Conservation (phyloP, 208 protist genomes). For the Tritrichomonas foetus region DNA sequence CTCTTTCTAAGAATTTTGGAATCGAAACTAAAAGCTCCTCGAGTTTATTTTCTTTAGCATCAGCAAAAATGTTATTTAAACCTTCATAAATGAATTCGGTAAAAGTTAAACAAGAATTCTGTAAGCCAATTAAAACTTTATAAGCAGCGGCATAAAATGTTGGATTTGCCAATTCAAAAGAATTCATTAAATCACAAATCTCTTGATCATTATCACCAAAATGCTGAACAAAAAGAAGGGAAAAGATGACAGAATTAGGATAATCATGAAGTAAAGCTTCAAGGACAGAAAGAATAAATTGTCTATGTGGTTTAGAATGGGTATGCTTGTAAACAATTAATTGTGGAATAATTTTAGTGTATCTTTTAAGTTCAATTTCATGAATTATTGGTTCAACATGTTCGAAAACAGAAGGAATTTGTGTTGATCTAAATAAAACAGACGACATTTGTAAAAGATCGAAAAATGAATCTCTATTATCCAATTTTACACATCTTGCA, state of each 20-base stretch:
- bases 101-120: not conserved
- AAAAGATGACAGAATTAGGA: slow-evolving; percentile 8
- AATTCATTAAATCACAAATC: not conserved
- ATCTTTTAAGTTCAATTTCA: not conserved
- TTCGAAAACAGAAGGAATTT: not conserved
- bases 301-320: not conserved
- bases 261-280: not conserved
- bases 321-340: not conserved
- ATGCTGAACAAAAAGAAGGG: not conserved
- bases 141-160: not conserved
- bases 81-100: not conserved
- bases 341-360: slow-evolving; percentile 4
- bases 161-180: not conserved
- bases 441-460: not conserved
- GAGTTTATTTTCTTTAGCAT: not conserved
- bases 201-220: not conserved
- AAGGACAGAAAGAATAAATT: not conserved
- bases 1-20: not conserved
- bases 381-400: not conserved
- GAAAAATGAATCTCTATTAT: not conserved
- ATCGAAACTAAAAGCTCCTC: not conserved
- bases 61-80: not conserved
- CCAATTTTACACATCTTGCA: not conserved
- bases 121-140: not conserved
- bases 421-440: not conserved